These are phyloP conservation scores for Rutstroemia sp. DNA, from an alignment of 2,329 filamentous ascomycete species.

Conservation along the genomic window DNA sequence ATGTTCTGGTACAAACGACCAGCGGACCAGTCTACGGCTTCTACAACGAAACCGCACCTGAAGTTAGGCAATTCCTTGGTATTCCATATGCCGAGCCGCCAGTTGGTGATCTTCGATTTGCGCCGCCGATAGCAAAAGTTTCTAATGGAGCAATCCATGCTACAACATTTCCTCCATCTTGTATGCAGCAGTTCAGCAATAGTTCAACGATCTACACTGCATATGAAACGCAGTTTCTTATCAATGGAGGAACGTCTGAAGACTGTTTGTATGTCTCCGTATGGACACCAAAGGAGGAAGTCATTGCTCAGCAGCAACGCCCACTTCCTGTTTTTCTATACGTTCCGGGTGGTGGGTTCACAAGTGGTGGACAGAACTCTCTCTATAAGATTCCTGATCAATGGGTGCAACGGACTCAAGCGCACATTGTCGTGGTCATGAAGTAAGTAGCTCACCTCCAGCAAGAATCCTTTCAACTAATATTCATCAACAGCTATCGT, in stretches of 20 bases:
- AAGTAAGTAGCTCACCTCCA: too few species aligned
- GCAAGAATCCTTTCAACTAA: too few species aligned
- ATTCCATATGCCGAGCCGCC: constrained; percentile 34
- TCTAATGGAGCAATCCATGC: constrained; percentile 11
- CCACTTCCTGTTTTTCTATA: constrained; percentile 34
- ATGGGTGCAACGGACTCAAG: background rate
- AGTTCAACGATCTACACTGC: constrained; percentile 11
- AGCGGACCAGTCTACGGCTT: constrained; percentile 13
- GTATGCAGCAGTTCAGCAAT: constrained; percentile 13
- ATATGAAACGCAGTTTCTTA: background rate
- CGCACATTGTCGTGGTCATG: constrained; percentile 4
- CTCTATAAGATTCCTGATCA: background rate
- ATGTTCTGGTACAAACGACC: constrained; percentile 11
- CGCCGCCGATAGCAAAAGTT: constrained; percentile 20
- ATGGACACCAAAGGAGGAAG: background rate
- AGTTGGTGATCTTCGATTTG: constrained; percentile 31
- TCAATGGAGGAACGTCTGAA: background rate
- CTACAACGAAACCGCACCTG: constrained; percentile 14
- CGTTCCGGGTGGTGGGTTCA: constrained; percentile 37
- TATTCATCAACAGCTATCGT: constrained; percentile 18
- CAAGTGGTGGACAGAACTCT: constrained; percentile 6
- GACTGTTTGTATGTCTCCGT: background rate
- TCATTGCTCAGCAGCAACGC: too few species aligned
- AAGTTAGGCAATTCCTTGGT: constrained; percentile 30
- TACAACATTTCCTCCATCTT: constrained; percentile 16